A percentile compares a stretch with the other conserved stretches of the same genome.
These are phyloP conservation scores for Aspergillus ochraceoroseus DNA, from an alignment of 2,329 filamentous ascomycete genomes.

Conservation along the genomic window DNA sequence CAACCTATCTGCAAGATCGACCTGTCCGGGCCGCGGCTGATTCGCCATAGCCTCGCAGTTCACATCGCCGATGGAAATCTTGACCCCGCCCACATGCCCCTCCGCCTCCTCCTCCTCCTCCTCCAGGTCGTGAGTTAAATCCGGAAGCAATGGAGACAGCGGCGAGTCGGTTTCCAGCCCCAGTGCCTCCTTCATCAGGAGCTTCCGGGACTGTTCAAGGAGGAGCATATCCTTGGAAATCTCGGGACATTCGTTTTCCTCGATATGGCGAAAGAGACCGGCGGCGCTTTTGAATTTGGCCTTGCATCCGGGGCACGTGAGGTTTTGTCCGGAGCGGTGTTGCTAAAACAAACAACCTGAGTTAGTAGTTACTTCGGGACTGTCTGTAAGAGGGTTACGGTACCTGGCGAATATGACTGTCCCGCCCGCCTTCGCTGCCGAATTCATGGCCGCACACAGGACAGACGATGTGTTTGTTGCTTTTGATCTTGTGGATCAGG, in stretches of 20 bases:
- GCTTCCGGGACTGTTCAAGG: conserved; percentile 49
- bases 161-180: conserved; percentile 9
- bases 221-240: conserved; percentile 45
- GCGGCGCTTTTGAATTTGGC: conserved; percentile 47
- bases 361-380: fast-evolving
- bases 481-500: conserved; percentile 48
- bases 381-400: no score
- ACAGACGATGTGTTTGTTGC: conserved; percentile 50
- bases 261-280: conserved; percentile 52
- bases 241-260: conserved; percentile 47
- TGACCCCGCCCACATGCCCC: conserved; percentile 26
- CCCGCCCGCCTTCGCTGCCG: conserved; percentile 49
- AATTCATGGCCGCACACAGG: conserved; percentile 55
- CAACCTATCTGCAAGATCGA: background rate
- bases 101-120: conserved; percentile 11
- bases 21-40: conserved; percentile 15
- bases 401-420: conserved; percentile 51
- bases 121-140: no score
- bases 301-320: conserved; percentile 49
- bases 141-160: no score
- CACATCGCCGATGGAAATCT: conserved; percentile 8
- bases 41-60: conserved; percentile 20
- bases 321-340: conserved; percentile 48
- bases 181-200: conserved; percentile 40
- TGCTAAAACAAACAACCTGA: conserved; percentile 29